Base-by-base conservation (phyloP, 345 rosid genomes). In the Salix purpurea region DNA sequence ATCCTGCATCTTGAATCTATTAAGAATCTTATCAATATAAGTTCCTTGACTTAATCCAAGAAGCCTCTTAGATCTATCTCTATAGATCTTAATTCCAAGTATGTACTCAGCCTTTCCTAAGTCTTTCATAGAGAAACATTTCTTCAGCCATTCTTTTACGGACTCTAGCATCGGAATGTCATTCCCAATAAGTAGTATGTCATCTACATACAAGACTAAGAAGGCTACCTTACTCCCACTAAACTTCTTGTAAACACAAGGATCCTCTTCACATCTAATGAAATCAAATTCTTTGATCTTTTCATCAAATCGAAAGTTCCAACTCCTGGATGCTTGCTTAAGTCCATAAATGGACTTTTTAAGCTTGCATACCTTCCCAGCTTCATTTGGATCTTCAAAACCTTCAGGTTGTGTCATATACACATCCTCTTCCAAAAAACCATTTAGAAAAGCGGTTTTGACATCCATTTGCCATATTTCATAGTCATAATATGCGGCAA, bases 351-450 rank as follows among this genome's bases (percentile, higher is more conserved):
- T 67, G 50, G 71, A 67, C 24, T 44, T 67, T 3, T 69, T 24
- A 21, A 69, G 34, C 34, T 40, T 69, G 18, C 72, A 69, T 32
- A 69, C 72, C 32, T 21, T 50, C 16, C 32, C 14, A 23, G 69
- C n/a, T 23, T 23, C 34, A 23, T 70, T 24, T 70, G 7, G 15
- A 11, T 24, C 21, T 44, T 5, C 18, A 28, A 70, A 70, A 14
- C 73, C 73, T 24, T 70, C 61, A n/a, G 37, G 73, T 24, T 70
- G 60, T 42, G 56, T 69, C 72, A 69, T 69, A 42, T 34, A 67
- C 23, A 19, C 42, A 16, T 36, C 42, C 26, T 58, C 26, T 18
- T 58, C 10, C 26, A 19, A 58, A 58, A 23, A 58, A 58, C n/a
- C 16, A 44, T 44, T 44, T 44, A 44, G 48, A 44, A 44, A 44